Conservation (phyloP, 805 yeast genomes). For the Debaryomyces maramus region DNA sequence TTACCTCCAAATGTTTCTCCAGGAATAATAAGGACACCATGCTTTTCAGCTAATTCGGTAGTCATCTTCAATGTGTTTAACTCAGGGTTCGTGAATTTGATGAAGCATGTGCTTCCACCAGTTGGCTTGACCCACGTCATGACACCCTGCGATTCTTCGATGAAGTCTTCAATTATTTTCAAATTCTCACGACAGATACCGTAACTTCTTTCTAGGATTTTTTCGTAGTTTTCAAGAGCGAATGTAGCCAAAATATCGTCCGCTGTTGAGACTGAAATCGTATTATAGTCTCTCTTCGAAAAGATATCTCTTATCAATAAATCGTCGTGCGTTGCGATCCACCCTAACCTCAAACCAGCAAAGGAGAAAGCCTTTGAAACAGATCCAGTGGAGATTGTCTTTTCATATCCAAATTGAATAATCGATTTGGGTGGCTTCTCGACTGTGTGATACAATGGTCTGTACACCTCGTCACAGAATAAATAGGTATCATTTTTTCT, state of each 20-base stretch:
- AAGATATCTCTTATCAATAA: conserved; percentile 30
- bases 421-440: conserved; percentile 43
- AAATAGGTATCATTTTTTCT: conserved; percentile 30
- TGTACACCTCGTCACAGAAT: conserved; percentile 53
- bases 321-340: conserved; percentile 44
- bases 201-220: conserved; percentile 40
- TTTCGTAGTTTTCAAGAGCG: conserved; percentile 35
- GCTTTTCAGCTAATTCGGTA: conserved; percentile 32
- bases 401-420: conserved; percentile 39
- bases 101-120: conserved; percentile 50
- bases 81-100: conserved; percentile 30
- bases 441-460: conserved; percentile 49
- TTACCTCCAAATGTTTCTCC: conserved; percentile 45
- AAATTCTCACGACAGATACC: conserved; percentile 41
- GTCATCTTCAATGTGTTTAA: conserved; percentile 35
- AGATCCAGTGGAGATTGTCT: conserved; percentile 49
- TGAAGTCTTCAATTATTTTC: conserved; percentile 31
- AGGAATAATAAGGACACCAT: conserved; percentile 44
- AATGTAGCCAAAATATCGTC: conserved; percentile 49
- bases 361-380: conserved; percentile 55
- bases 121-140: conserved; percentile 44
- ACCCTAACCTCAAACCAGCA: conserved; percentile 56
- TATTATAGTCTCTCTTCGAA: conserved; percentile 49
- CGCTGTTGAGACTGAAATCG: conserved; percentile 47
- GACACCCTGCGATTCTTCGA: conserved; percentile 28